A percentile compares a stretch with the other conserved stretches of the same genome.
Conservation (phyloP, 768 basidiomycete genomes). For the Mycena rebaudengoi region DNA sequence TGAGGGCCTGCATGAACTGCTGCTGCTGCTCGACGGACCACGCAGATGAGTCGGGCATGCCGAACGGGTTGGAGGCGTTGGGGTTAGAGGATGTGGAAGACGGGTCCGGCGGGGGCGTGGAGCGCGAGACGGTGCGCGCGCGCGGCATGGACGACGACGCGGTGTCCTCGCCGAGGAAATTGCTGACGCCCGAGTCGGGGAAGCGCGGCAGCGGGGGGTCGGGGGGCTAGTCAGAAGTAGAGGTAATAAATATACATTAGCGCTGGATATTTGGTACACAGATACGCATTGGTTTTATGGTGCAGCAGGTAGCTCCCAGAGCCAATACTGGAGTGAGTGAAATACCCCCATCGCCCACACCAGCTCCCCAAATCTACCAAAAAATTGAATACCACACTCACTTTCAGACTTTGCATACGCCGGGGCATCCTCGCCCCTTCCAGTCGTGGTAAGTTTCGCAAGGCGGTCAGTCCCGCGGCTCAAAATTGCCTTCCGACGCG, state of each 20-base stretch:
- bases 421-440: conserved; percentile 74
- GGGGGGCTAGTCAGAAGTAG: no score
- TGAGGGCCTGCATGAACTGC: conserved; percentile 73
- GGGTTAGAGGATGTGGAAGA: conserved; percentile 8
- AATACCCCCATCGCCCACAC: no score
- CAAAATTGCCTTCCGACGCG: conserved; percentile 80
- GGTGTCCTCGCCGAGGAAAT: conserved; percentile 57
- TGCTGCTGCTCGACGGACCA: conserved; percentile 77
- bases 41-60: conserved; percentile 57
- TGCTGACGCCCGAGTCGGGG: conserved; percentile 32
- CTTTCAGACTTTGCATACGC: no score
- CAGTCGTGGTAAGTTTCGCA: conserved; percentile 77
- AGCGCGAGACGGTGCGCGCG: conserved; percentile 38
- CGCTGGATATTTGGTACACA: no score
- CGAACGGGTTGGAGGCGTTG: not conserved
- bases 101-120: conserved; percentile 38
- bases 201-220: conserved; percentile 52
- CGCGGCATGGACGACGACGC: conserved; percentile 1
- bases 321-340: no score
- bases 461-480: conserved; percentile 76
- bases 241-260: no score
- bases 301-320: no score
- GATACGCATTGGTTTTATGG: no score
- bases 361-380: no score
- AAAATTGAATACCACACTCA: no score